These are phyloP conservation scores for Colletotrichum kahawae DNA, from an alignment of 2,329 filamentous ascomycete species.

Conservation along the genomic window DNA sequence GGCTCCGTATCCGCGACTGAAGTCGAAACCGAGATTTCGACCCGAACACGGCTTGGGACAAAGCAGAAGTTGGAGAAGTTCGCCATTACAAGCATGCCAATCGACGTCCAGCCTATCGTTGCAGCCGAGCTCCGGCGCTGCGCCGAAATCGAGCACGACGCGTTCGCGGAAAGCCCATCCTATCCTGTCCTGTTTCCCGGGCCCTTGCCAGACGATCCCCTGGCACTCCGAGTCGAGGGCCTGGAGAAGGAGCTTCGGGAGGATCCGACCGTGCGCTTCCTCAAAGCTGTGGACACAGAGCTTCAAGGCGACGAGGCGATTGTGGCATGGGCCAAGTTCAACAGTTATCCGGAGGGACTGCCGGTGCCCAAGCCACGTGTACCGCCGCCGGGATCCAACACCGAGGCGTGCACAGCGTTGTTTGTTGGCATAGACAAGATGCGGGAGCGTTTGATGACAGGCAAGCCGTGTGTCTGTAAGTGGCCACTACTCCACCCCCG, in stretches of 20 bases:
- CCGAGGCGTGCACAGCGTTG: slow-evolving; percentile 36
- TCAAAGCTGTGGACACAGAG: slow-evolving; percentile 22
- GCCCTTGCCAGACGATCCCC: slow-evolving; percentile 28
- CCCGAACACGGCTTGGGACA: not conserved
- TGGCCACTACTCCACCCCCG: not conserved
- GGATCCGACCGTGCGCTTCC: slow-evolving; percentile 10
- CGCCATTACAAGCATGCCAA: not conserved
- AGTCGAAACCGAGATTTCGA: not conserved
- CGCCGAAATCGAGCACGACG: slow-evolving; percentile 14
- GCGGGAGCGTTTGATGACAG: slow-evolving; percentile 33
- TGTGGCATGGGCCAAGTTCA: slow-evolving; percentile 41
- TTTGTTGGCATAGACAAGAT: slow-evolving; percentile 34
- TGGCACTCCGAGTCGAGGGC: slow-evolving; percentile 26
- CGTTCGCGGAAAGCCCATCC: slow-evolving; percentile 1
- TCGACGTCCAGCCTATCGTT: slow-evolving; percentile 16
- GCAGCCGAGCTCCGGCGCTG: slow-evolving; percentile 13
- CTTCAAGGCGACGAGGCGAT: slow-evolving; percentile 28
- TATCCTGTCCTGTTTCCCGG: slow-evolving; percentile 31
- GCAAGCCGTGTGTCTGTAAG: slow-evolving; percentile 40
- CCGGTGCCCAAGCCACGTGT: slow-evolving; percentile 26
- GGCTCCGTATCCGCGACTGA: not conserved
- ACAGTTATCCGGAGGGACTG: slow-evolving; percentile 32
- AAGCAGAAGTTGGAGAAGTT: not conserved
- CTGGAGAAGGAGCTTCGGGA: slow-evolving; percentile 23
- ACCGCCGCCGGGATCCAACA: slow-evolving; percentile 34